Conservation (phyloP, 2,329 filamentous ascomycete species). For the Dothideomycetes sp. region DNA sequence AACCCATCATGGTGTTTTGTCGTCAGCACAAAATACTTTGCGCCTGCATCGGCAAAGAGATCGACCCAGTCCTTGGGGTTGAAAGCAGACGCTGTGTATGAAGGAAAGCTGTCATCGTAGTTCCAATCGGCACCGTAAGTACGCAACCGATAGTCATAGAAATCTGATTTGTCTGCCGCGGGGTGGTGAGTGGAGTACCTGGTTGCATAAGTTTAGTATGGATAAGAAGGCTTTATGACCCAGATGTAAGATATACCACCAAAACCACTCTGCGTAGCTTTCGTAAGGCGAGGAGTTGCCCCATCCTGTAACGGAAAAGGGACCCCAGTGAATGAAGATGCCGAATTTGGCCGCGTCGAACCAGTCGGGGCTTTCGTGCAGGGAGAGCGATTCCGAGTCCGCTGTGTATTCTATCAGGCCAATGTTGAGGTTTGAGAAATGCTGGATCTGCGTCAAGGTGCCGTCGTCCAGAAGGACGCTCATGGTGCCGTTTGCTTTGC, state of each 20-base stretch:
- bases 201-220: not conserved
- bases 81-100: conserved; percentile 41
- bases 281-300: conserved; percentile 29
- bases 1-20: conserved; percentile 39
- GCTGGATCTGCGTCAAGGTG: conserved; percentile 3
- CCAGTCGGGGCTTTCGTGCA: conserved; percentile 38
- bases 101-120: conserved; percentile 46
- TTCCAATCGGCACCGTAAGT: conserved; percentile 40
- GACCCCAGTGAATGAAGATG: conserved; percentile 50
- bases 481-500: conserved; percentile 8
- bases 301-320: conserved; percentile 46
- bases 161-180: conserved; percentile 22
- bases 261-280: conserved; percentile 19
- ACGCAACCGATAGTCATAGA: conserved; percentile 39
- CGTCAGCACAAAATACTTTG: conserved; percentile 35
- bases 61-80: conserved; percentile 45
- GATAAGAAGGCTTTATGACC: no score
- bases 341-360: conserved; percentile 46
- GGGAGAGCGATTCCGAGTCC: not conserved
- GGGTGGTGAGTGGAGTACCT: conserved; percentile 8
- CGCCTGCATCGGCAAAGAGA: conserved; percentile 40
- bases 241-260: conserved; percentile 34
- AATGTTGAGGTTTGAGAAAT: conserved; percentile 8
- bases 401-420: conserved; percentile 5
- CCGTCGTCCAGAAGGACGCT: conserved; percentile 14